Conservation (phyloP, 306 rosid genomes). For the Quercus cerris region DNA sequence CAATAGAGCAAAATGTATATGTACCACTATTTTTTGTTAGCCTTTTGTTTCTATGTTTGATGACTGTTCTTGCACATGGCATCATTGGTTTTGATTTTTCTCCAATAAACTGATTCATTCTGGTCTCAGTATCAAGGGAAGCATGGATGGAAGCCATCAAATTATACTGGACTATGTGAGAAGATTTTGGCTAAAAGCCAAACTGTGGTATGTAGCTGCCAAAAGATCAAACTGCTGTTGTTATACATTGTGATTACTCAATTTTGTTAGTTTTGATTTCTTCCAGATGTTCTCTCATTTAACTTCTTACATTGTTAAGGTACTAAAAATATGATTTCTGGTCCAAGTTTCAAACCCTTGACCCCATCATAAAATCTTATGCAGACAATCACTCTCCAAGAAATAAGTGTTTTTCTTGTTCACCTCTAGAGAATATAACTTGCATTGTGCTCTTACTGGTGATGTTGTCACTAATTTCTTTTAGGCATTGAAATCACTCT, state of each 20-base stretch:
- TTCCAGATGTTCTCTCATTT: conserved; percentile 5
- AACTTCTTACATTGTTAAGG: not conserved
- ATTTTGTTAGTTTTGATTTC: conserved; percentile 5
- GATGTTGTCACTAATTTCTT: not conserved
- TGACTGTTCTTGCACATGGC: not conserved
- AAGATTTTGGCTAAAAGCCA: conserved; percentile 87
- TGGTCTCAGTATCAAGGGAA: conserved; percentile 92
- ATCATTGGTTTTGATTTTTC: not conserved
- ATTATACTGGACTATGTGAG: conserved; percentile 83
- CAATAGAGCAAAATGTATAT: not conserved
- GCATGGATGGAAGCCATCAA: conserved; percentile 87
- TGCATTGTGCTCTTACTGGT: not conserved
- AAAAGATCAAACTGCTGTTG: conserved; percentile 14
- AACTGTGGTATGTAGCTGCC: conserved; percentile 71
- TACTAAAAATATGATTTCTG: not conserved
- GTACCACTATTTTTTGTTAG: not conserved
- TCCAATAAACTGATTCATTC: conserved; percentile 2
- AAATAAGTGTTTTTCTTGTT: not conserved
- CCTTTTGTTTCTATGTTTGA: conserved; percentile 10
- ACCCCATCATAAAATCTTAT: not conserved
- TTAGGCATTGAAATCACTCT: not conserved
- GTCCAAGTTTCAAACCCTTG: not conserved
- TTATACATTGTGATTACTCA: conserved; percentile 3
- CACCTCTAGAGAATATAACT: not conserved
- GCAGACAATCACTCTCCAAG: not conserved